phyloP scores from a whole-genome alignment of 371 early-diverging fungal genomes.

The Mortierella sp. region DNA sequence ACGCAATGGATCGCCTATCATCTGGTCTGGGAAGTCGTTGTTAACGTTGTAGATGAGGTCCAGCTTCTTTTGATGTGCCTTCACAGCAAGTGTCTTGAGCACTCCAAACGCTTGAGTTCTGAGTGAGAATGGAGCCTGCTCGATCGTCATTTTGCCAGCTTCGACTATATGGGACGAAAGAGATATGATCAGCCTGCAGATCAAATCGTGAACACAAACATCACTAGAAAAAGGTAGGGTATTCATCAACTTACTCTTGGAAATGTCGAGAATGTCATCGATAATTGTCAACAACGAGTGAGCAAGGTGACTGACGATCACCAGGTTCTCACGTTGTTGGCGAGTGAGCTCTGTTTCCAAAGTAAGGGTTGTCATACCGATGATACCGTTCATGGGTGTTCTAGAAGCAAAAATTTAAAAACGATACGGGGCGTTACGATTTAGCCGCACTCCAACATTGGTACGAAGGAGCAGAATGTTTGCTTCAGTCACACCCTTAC shows the following conservation, averaged over 20 bases:
- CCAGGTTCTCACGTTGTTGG: conserved; percentile 79
- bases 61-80: conserved; percentile 75
- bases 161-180: conserved; percentile 59
- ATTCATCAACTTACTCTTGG: conserved; percentile 63
- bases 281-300: conserved; percentile 77
- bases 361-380: conserved; percentile 77
- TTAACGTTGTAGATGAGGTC: conserved; percentile 72
- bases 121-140: conserved; percentile 72
- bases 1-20: conserved; percentile 82
- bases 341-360: conserved; percentile 74
- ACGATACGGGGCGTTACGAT: background rate
- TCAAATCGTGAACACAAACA: background rate
- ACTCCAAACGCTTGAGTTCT: conserved; percentile 71
- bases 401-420: conserved; percentile 52
- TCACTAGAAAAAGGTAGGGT: background rate
- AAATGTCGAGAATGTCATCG: conserved; percentile 85
- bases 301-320: conserved; percentile 75
- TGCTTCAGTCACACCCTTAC: conserved; percentile 4
- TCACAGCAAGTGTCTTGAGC: conserved; percentile 73
- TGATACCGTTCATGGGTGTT: conserved; percentile 84
- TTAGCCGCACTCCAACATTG: background rate
- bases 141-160: conserved; percentile 79
- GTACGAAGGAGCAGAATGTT: background rate
- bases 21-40: conserved; percentile 70
- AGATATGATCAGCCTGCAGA: background rate